Evolutionary conservation across 148 eudicot species (phyloP), one percentile per base, ranked within the genome.

Genomic region (Chenopodium suecicum): DNA sequence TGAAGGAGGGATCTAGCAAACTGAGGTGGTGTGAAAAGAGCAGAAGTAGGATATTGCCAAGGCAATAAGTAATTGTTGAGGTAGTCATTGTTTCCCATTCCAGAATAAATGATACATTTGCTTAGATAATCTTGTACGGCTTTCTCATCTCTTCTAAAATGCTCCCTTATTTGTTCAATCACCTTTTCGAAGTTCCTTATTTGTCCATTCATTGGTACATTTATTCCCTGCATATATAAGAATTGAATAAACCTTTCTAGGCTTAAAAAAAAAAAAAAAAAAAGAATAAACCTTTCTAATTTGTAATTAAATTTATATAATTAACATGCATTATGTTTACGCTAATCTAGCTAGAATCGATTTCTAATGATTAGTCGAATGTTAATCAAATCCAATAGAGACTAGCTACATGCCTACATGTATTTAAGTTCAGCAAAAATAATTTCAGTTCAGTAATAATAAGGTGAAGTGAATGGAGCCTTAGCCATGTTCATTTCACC

Each of bases 51-150:
- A 62, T 81, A 44, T 2, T 2, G 32, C 76, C 32, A 47, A 4
- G 89, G 77, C 92, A 91, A 85, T 88, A 92, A 91, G 78, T 90
- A 91, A 64, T 92, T 92, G 88, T 92, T 92, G 56, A 92, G 90
- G 83, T 92, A 92, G 83, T 92, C 97, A 70, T 92, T 92, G 82
- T 94, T 92, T 76, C 97, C 94, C 79, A 92, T 58, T 69, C 94
- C 94, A 0, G 87, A 82, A 78, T 84, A 90, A 50, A 89, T 58
- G 3, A 92, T 85, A 85, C 94, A 91, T 54, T 83, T 89, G 84
- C 85, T 88, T 31, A 92, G 69, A 75, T 92, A 83, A 32, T 79
- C 80, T n/a, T 70, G 76, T 0, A 89, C 68, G 2, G 85, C 84
- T 11, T 52, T 76, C n/a, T 23, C 25, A 69, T 90, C 90, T 73